Percentiles rank a stretch among this genome's conserved stretches.
Evolutionary conservation across 2,329 filamentous ascomycete species (phyloP).

Genomic region (Trichocomaceae sp.): DNA sequence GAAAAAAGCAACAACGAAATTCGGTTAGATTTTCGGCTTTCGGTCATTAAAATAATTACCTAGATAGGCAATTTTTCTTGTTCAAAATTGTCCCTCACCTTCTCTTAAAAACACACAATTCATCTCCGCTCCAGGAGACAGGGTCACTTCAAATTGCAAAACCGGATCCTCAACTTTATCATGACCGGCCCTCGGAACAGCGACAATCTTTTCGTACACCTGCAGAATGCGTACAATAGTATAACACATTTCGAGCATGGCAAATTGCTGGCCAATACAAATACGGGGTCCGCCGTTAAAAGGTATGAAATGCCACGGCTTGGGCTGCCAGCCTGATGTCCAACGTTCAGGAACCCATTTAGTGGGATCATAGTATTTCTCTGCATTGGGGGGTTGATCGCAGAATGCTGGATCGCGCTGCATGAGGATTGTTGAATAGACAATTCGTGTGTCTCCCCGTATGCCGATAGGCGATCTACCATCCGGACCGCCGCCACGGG

Average conservation of each 20-base stretch:
- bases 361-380: slow-evolving; percentile 35
- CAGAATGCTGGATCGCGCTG: slow-evolving; percentile 48
- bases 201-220: slow-evolving; percentile 33
- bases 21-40: neutral
- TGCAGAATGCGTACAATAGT: slow-evolving; percentile 40
- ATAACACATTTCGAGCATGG: slow-evolving; percentile 53
- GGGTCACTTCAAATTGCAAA: slow-evolving; percentile 33
- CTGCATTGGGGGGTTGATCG: slow-evolving; percentile 27
- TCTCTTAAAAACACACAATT: slow-evolving; percentile 36
- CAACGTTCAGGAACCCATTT: slow-evolving; percentile 48
- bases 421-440: slow-evolving; percentile 49
- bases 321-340: slow-evolving; percentile 45
- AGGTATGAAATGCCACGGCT: slow-evolving; percentile 50
- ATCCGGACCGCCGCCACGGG: slow-evolving; percentile 53
- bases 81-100: slow-evolving; percentile 14
- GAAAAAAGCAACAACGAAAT: neutral
- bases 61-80: neutral
- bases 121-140: slow-evolving; percentile 32
- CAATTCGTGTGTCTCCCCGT: slow-evolving; percentile 41
- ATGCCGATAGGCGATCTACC: slow-evolving; percentile 41
- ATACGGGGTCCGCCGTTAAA: slow-evolving; percentile 50
- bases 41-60: neutral
- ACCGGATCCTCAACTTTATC: slow-evolving; percentile 30
- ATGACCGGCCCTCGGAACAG: slow-evolving; percentile 25
- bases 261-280: slow-evolving; percentile 56